Base-by-base conservation (phyloP, 164 flowering plant genomes). In the Aristolochia fimbriata region DNA sequence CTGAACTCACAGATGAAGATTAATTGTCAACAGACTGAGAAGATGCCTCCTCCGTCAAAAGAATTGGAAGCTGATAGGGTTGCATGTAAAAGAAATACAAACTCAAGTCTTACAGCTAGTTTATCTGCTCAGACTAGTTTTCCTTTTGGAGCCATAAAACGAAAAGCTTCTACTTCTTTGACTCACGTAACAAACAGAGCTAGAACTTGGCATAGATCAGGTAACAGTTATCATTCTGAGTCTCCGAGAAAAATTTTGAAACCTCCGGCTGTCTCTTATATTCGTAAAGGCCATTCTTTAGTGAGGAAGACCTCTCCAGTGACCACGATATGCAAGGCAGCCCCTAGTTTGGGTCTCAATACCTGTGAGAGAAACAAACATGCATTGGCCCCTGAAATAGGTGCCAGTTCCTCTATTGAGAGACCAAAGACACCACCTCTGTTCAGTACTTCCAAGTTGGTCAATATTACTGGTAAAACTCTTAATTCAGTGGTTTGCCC, bases 251-350 rank as follows among this genome's bases (percentile, higher is more conserved):
- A 67, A 25, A 43, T 43, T 49, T 70, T 59, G 30, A 70, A 70
- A 21, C 45, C 20, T 57, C 80, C 65, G 62, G 70, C 65, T 59
- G 74, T 71, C 60, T 77, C 95, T 50, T 92, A 92, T 65, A 61
- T 92, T 63, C 98, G 96, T 31, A 87, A 84, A 69, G 93, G 98
- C 16, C 83, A 89, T 73, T 87, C 91, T 70, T 86, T 92, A 60
- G 89, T 92, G 20, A 76, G 96, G 64, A 85, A 81, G 31, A 58
- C 75, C 65, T 55, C 70, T 69, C 65, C 79, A 41, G 64, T 27
- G 54, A 58, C 67, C 57, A 41, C 77, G 59, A 37, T 47, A 64
- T 31, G 80, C n/a, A 67, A 53, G 20, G 68, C 53, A 24, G 9
- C 5, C 23, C 15, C 30, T 52, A 52, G 24, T 51, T 51, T 51